Base-by-base conservation (phyloP, 2,329 filamentous ascomycete species). In the Neofusicoccum sp. region DNA sequence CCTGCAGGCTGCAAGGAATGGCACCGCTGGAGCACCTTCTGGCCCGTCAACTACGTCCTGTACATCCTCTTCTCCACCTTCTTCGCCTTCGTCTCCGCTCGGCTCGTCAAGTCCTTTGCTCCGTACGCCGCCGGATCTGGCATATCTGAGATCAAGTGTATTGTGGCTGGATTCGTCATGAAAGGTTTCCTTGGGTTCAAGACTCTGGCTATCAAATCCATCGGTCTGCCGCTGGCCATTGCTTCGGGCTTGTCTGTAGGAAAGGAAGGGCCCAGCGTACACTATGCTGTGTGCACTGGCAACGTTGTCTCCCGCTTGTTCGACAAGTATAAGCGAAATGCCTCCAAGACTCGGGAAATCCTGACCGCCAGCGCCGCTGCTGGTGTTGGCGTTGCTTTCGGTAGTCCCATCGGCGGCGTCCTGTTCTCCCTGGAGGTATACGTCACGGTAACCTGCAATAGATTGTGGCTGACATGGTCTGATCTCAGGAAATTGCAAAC, bases 91-190 rank as follows among this genome's bases (percentile, higher is more conserved):
- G 88, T 88, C 3, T 88, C 93, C 2, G 93, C 93, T 0, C 87
- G 84, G 38, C 81, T 99, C 41, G 95, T 99, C 71, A 95, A 91
- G 73, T 87, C 86, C 1, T 98, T 95, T 75, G 93, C 95, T 4
- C 95, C 95, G 0, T 99, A 99, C 73, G 95, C 95, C 9, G 95
- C 95, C 34, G 95, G 95, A 14, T 96, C 91, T 11, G 95, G 95
- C 41, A 99, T 99, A 62, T 97, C 92, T 11, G 95, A 99, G 78
- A 99, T 99, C 82, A 99, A 99, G 76, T 96, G 92, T 76, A 98
- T 99, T 71, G 96, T 99, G 71, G 95, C 93, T 4, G 95, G 95
- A 3, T 99, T 99, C 73, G 91, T 98, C 53, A 99, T 99, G 95
- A 97, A 98, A 76, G 95, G 93, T 0, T 99, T 99, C 70, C 82